Conservation (phyloP, 306 rosid genomes). For the Rubus parviflorus region DNA sequence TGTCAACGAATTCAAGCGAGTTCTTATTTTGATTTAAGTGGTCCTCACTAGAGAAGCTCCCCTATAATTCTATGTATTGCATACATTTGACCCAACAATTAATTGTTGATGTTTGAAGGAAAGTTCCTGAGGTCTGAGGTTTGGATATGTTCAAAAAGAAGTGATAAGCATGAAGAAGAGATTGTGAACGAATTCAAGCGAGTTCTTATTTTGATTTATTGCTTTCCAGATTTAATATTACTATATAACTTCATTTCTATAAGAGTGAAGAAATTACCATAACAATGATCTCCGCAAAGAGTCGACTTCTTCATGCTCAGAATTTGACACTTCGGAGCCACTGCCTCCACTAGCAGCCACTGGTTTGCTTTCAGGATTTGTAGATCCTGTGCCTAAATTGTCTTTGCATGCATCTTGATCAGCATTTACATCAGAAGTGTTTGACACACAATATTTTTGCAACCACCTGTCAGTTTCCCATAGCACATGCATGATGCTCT, state of each 20-base stretch:
- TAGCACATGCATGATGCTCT: constrained; percentile 98
- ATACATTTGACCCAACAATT: not conserved
- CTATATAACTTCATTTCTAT: not conserved
- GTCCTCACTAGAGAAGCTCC: no score
- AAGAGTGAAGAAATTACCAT: constrained; percentile 60
- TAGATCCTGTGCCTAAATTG: constrained; percentile 35
- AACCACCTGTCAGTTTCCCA: constrained; percentile 99
- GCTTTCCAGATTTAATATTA: not conserved
- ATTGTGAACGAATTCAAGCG: not conserved
- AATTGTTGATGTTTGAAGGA: not conserved
- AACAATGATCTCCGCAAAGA: constrained; percentile 64
- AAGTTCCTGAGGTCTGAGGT: not conserved
- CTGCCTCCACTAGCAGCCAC: constrained; percentile 72
- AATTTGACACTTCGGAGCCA: constrained; percentile 49
- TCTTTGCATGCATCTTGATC: constrained; percentile 44
- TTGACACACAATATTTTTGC: constrained; percentile 63
- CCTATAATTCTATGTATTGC: no score
- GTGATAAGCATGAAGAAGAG: not conserved
- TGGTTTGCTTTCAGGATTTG: constrained; percentile 54
- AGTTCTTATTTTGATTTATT: not conserved
- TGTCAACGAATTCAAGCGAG: not conserved
- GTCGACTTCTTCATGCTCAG: constrained; percentile 44
- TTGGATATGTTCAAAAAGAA: not conserved
- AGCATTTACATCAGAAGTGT: constrained; percentile 39
- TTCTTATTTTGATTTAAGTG: not conserved